These are phyloP conservation scores for Aureobasidium melanogenum DNA, from an alignment of 2,329 filamentous ascomycete genomes.

Conservation along the genomic window DNA sequence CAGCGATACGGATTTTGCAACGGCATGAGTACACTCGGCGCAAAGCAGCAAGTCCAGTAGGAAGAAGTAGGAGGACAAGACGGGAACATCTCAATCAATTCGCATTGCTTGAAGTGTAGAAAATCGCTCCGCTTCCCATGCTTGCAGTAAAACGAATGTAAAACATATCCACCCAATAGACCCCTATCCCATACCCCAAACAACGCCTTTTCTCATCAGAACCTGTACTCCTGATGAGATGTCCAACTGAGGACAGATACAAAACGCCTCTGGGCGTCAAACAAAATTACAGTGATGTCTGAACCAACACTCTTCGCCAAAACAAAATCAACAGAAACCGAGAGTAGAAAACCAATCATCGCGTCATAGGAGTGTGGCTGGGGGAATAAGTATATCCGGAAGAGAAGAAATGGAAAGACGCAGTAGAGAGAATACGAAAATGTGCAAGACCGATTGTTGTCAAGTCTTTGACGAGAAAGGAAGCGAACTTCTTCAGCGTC, in stretches of 20 bases:
- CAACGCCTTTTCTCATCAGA: constrained; percentile 17
- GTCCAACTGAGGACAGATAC: background rate
- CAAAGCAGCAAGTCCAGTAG: too few species aligned
- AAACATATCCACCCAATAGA: background rate
- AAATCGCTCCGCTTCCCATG: background rate
- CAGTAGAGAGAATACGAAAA: background rate
- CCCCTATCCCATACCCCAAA: background rate
- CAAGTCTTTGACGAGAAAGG: background rate
- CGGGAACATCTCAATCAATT: background rate
- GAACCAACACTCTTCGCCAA: constrained; percentile 28
- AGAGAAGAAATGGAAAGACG: background rate
- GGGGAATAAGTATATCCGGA: background rate
- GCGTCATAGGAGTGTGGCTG: background rate
- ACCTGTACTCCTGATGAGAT: constrained; percentile 11
- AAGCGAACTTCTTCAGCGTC: background rate
- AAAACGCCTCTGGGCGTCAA: background rate
- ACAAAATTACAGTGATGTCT: background rate
- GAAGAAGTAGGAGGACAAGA: background rate
- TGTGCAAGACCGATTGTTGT: background rate
- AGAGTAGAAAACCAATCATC: background rate
- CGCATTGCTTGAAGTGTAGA: background rate
- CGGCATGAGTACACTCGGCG: too few species aligned
- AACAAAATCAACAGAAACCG: background rate
- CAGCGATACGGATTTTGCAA: background rate
- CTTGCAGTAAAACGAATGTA: background rate